Conservation (phyloP, 2,329 filamentous ascomycete genomes). For the Rhytidhysteron rufulum region DNA sequence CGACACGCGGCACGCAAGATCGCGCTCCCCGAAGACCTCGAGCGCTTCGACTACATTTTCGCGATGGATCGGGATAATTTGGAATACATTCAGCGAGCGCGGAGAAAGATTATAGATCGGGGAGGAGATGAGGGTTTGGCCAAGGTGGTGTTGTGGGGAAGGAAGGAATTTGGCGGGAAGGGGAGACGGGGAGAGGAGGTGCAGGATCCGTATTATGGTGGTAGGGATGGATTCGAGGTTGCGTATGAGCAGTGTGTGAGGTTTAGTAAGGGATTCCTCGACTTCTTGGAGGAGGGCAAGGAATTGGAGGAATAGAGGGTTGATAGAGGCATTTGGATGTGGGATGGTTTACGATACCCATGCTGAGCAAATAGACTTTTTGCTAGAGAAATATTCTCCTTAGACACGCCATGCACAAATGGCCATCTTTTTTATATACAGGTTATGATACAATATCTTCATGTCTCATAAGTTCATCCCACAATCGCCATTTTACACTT, state of each 20-base stretch:
- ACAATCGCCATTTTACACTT: too few species aligned
- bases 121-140: conserved; percentile 39
- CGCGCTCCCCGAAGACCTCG: conserved; percentile 65
- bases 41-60: conserved; percentile 86
- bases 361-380: too few species aligned
- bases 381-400: too few species aligned
- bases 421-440: too few species aligned
- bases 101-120: conserved; percentile 48
- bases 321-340: too few species aligned
- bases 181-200: conserved; percentile 61
- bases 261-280: conserved; percentile 74
- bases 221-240: conserved; percentile 70
- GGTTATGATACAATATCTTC: too few species aligned
- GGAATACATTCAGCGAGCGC: conserved; percentile 61
- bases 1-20: conserved; percentile 74
- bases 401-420: too few species aligned
- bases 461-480: too few species aligned
- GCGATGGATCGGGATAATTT: conserved; percentile 90
- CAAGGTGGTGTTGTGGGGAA: conserved; percentile 74
- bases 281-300: conserved; percentile 45
- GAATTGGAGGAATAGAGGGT: too few species aligned
- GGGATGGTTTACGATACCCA: too few species aligned
- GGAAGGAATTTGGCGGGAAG: conserved; percentile 59
- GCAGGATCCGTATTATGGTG: conserved; percentile 91
- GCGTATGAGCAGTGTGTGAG: conserved; percentile 81